Percentiles rank a stretch among this genome's conserved stretches.
These are phyloP conservation scores for Edaphochlamys debaryana DNA, from an alignment of 139 green algal species.

Conservation along the genomic window DNA sequence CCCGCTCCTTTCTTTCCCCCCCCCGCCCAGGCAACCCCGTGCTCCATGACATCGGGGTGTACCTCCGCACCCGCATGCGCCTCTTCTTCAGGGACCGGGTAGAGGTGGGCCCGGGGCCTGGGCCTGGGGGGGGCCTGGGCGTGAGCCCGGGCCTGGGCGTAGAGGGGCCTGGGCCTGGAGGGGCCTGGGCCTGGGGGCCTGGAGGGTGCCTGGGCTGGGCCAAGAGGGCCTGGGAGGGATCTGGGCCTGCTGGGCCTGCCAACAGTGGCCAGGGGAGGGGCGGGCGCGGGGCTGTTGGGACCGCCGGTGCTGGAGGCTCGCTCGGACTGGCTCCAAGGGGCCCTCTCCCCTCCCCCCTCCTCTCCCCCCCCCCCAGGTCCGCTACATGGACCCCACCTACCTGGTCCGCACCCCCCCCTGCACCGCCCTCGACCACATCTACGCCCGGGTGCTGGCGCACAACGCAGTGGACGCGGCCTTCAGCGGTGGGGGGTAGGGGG, in stretches of 20 bases:
- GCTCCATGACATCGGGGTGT: constrained; percentile 83
- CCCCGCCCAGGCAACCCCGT: constrained; percentile 74
- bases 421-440: constrained; percentile 80
- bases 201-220: no score
- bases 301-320: no score
- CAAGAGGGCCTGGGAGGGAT: no score
- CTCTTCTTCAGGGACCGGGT: constrained; percentile 51
- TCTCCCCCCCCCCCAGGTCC: background rate
- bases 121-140: no score
- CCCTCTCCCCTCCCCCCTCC: background rate
- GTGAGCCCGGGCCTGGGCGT: no score
- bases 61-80: constrained; percentile 76
- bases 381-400: constrained; percentile 88
- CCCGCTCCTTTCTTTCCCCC: background rate
- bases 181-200: no score
- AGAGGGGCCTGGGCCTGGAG: no score
- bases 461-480: constrained; percentile 92
- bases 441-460: constrained; percentile 83
- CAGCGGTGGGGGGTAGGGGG: constrained; percentile 78
- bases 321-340: background rate
- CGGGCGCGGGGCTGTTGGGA: no score
- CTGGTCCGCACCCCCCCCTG: constrained; percentile 69
- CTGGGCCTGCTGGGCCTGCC: no score
- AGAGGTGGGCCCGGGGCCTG: constrained; percentile 36
- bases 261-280: no score